phyloP scores from a whole-genome alignment of 805 yeast genomes.

The Wickerhamiella vanderwaltii region DNA sequence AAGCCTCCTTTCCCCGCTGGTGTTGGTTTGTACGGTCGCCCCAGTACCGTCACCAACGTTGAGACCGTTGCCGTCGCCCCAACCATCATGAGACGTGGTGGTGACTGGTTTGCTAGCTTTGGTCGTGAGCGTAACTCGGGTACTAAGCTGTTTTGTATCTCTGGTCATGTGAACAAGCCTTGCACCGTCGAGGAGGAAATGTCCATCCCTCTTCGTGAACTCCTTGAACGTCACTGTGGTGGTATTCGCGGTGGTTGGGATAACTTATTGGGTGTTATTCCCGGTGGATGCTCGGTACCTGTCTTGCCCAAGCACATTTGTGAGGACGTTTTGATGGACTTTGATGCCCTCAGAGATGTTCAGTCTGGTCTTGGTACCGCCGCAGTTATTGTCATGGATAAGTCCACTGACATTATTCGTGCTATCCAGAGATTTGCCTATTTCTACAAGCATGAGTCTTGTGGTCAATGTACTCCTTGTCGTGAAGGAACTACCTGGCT shows the following conservation, averaged over 20 bases:
- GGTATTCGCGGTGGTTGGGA: conserved; percentile 92
- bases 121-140: conserved; percentile 82
- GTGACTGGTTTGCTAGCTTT: conserved; percentile 71
- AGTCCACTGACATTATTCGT: conserved; percentile 69
- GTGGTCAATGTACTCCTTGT: conserved; percentile 93
- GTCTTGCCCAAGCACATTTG: conserved; percentile 57
- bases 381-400: conserved; percentile 84
- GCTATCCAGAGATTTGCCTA: conserved; percentile 78
- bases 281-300: conserved; percentile 87
- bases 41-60: conserved; percentile 81
- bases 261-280: conserved; percentile 73
- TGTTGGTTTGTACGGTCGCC: conserved; percentile 82
- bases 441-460: conserved; percentile 83
- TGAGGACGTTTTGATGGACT: conserved; percentile 70
- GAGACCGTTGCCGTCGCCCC: conserved; percentile 88
- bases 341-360: conserved; percentile 70
- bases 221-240: conserved; percentile 80
- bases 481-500: conserved; percentile 89
- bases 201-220: conserved; percentile 76
- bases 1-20: conserved; percentile 96
- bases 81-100: conserved; percentile 79
- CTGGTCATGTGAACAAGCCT: conserved; percentile 86
- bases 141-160: conserved; percentile 71
- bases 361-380: conserved; percentile 89
- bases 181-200: conserved; percentile 90